Conservation (phyloP, 306 rosid species). For the Spatholobus suberectus region DNA sequence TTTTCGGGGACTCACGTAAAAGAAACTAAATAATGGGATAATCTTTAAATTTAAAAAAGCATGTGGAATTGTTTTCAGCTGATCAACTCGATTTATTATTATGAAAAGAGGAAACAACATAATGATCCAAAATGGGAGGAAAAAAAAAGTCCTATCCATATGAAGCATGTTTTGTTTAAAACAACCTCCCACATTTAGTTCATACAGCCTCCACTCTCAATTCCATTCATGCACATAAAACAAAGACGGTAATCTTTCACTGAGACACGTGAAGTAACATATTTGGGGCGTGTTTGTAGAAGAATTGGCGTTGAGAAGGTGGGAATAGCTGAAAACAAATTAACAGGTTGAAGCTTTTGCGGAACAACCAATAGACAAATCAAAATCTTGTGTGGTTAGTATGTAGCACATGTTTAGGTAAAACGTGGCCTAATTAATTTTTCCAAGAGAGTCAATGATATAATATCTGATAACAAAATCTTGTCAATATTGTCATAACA, state of each 20-base stretch:
- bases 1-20: not conserved
- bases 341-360: not conserved
- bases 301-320: not conserved
- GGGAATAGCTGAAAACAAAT: too few relatives aligned
- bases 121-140: not conserved
- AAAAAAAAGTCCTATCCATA: not conserved
- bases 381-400: too few relatives aligned
- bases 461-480: not conserved
- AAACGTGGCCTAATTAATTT: too few relatives aligned
- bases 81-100: not conserved
- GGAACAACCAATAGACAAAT: too few relatives aligned
- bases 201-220: not conserved
- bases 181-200: too few relatives aligned
- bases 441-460: too few relatives aligned
- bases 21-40: not conserved
- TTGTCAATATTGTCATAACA: not conserved
- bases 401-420: too few relatives aligned
- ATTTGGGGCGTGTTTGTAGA: not conserved
- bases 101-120: not conserved
- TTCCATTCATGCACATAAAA: too few relatives aligned
- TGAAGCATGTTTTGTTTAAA: not conserved
- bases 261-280: not conserved
- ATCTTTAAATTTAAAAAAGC: not conserved
- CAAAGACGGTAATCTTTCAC: not conserved
- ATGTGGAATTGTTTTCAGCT: not conserved